Base-by-base conservation (phyloP, 1,139 yeast genomes). In the Hyphopichia wangnamkhiaoensis region DNA sequence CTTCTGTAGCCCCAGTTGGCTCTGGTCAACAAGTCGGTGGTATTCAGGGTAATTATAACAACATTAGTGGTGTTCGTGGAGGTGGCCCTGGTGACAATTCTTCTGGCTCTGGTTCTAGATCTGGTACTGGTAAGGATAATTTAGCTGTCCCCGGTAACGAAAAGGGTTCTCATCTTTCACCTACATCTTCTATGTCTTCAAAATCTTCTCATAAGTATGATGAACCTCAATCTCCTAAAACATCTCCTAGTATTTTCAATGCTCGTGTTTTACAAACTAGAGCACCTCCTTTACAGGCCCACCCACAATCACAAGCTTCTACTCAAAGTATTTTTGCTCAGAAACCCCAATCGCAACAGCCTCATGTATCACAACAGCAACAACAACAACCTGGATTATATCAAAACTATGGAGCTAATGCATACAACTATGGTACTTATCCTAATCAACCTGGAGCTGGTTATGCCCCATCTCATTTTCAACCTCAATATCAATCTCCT, bases 221-320 rank as follows among this genome's bases (percentile, higher is more conserved):
- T 18, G 69, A 66, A 33, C 69, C 74, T 0, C 75, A 69, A 37
- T 69, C 74, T 5, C 77, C 77, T 1, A 70, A 64, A 34, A 65
- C 74, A 0, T 68, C 74, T 1, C 75, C 75, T 0, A 49, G 47
- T 7, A 40, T 52, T 10, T 59, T 48, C 40, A 48, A 51, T 33
- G 48, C 52, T 15, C 48, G 49, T 34, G 37, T 33, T 33, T 41
- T 37, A 40, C 37, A 37, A 26, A 25, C 33, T 24, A 48, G 38
- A 34, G 38, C 37, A n/a, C 39, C 37, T 18, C 43, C 37, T 17
- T 6, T 32, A 19, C 33, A 34, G 19, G 31, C 37, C 3, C 18
- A 27, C 13, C 37, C 16, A 12, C n/a, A n/a, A n/a, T 6, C 25
- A 15, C 41, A 29, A 29, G 31, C 29, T 4, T 38, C 29, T 3